phyloP scores from a whole-genome alignment of 129 eudicot genomes.

The Tanacetum coccineum region DNA sequence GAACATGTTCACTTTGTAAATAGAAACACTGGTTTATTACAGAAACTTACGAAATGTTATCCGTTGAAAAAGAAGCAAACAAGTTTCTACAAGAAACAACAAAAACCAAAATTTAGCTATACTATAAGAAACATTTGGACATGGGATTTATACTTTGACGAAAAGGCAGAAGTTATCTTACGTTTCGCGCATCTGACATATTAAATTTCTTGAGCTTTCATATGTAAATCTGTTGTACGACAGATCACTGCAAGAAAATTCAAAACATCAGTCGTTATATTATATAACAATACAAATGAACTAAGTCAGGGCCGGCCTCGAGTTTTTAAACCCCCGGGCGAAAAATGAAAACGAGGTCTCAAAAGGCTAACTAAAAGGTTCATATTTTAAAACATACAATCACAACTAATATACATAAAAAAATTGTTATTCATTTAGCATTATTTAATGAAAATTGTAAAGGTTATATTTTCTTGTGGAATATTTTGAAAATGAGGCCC shows the following conservation, averaged over 20 bases:
- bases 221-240: constrained; percentile 46
- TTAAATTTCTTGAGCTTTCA: constrained; percentile 9
- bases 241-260: constrained; percentile 32
- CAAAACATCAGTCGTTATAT: neutral
- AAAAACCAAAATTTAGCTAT: constrained; percentile 6
- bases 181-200: constrained; percentile 38
- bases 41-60: constrained; percentile 33
- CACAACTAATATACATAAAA: no score
- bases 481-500: no score
- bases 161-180: constrained; percentile 27
- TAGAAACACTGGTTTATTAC: neutral
- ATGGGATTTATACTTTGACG: neutral
- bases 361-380: no score
- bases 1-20: neutral
- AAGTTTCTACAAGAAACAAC: constrained; percentile 31
- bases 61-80: constrained; percentile 26
- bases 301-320: no score
- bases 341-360: no score
- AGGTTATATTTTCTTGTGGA: no score
- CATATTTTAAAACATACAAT: no score
- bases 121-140: no score
- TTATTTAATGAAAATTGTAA: no score
- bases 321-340: no score
- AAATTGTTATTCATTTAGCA: no score
- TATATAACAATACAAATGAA: neutral